These are phyloP conservation scores for Candida smagusa DNA, from an alignment of 1,139 yeast genomes.

Conservation along the genomic window DNA sequence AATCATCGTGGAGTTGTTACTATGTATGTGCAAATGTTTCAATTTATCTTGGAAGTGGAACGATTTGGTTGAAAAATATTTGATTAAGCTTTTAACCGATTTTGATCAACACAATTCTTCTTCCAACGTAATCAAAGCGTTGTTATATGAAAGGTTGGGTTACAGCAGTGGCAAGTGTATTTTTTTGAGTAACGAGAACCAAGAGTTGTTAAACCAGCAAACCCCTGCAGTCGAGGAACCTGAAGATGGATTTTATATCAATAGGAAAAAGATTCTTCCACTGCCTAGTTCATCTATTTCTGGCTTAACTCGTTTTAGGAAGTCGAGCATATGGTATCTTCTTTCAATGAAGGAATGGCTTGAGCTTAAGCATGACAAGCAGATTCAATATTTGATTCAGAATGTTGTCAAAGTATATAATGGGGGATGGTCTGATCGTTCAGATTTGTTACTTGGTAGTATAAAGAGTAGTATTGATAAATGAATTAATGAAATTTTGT, in stretches of 20 bases:
- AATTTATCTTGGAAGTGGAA: slow-evolving; percentile 48
- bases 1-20: slow-evolving; percentile 49
- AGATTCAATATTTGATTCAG: slow-evolving; percentile 20
- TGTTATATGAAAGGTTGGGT: slow-evolving; percentile 40
- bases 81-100: slow-evolving; percentile 40
- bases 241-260: slow-evolving; percentile 33
- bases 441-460: slow-evolving; percentile 29
- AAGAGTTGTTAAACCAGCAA: slow-evolving; percentile 10
- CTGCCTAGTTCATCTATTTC: slow-evolving; percentile 33
- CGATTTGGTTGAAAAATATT: slow-evolving; percentile 44
- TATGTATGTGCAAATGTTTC: slow-evolving; percentile 43
- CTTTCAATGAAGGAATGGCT: slow-evolving; percentile 76
- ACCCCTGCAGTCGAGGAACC: slow-evolving; percentile 12
- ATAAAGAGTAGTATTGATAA: slow-evolving; percentile 19
- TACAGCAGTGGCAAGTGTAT: slow-evolving; percentile 33
- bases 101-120: slow-evolving; percentile 29
- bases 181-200: slow-evolving; percentile 16
- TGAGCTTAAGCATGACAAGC: slow-evolving; percentile 25
- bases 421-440: slow-evolving; percentile 37
- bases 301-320: slow-evolving; percentile 64
- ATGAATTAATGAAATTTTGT: too few relatives aligned
- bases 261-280: slow-evolving; percentile 36
- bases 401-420: slow-evolving; percentile 26
- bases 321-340: slow-evolving; percentile 76
- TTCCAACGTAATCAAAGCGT: slow-evolving; percentile 41